These are phyloP conservation scores for Pelargonium exstipulatum DNA, from an alignment of 441 rosid genomes.

Conservation along the genomic window DNA sequence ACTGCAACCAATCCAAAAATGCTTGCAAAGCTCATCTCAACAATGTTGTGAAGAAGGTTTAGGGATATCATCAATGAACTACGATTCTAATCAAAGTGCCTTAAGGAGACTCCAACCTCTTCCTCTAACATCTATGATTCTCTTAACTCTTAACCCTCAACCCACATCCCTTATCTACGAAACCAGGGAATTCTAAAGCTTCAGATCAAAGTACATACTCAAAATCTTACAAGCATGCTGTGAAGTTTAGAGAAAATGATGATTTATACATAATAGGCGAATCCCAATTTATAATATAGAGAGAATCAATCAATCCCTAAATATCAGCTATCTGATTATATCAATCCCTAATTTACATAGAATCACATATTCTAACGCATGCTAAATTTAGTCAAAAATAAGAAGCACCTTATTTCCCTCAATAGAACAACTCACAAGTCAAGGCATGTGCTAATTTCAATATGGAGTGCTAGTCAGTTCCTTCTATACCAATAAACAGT, in stretches of 20 bases:
- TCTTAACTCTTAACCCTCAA: background rate
- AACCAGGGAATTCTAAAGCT: background rate
- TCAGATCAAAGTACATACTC: background rate
- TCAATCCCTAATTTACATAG: too few species aligned
- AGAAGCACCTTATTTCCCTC: background rate
- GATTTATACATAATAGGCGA: too few species aligned
- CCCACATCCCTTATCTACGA: background rate
- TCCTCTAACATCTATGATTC: background rate
- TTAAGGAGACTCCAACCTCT: background rate
- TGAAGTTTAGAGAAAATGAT: too few species aligned
- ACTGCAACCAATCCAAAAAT: constrained; percentile 35
- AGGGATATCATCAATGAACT: background rate
- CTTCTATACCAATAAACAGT: background rate
- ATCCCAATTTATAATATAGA: too few species aligned
- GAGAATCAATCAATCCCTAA: too few species aligned
- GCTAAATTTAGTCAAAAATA: too few species aligned
- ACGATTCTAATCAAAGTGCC: background rate
- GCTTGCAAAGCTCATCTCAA: constrained; percentile 6
- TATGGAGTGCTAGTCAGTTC: background rate
- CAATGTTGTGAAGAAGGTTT: background rate
- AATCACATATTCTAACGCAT: too few species aligned
- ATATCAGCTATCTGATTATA: too few species aligned
- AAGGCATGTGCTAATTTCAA: background rate
- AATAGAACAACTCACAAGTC: background rate
- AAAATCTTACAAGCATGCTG: background rate